phyloP scores from a whole-genome alignment of 371 early-diverging fungal genomes.

The Synchytrium microbalum region DNA sequence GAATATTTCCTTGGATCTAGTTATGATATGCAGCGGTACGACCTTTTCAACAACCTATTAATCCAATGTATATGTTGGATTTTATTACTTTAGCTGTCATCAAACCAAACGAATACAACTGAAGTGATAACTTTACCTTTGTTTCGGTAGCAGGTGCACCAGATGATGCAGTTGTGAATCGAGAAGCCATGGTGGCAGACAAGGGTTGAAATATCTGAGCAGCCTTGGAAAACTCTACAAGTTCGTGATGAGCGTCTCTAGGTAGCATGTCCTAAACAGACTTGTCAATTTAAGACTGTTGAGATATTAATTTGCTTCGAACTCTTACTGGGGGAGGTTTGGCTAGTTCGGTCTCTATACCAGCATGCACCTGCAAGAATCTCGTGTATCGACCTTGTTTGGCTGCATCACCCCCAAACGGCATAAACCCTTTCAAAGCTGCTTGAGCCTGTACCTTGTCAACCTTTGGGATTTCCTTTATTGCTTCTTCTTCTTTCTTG shows the following conservation, averaged over 20 bases:
- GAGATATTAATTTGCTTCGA: neutral
- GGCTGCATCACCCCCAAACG: slow-evolving; percentile 61
- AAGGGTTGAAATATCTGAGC: slow-evolving; percentile 74
- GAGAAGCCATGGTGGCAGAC: slow-evolving; percentile 64
- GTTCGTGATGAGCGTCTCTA: slow-evolving; percentile 56
- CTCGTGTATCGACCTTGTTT: slow-evolving; percentile 73
- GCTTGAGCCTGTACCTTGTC: slow-evolving; percentile 56
- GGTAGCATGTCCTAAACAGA: slow-evolving; percentile 28
- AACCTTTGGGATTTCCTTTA: slow-evolving; percentile 42
- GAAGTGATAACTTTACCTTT: neutral
- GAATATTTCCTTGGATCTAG: slow-evolving; percentile 53
- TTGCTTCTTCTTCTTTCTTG: slow-evolving; percentile 22
- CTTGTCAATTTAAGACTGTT: neutral
- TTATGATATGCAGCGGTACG: slow-evolving; percentile 62
- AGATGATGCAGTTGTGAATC: slow-evolving; percentile 61
- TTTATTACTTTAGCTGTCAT: neutral
- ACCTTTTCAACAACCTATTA: slow-evolving; percentile 50
- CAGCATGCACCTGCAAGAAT: slow-evolving; percentile 64
- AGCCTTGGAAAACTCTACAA: slow-evolving; percentile 72
- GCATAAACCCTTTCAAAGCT: slow-evolving; percentile 78
- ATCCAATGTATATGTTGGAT: neutral
- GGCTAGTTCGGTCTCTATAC: slow-evolving; percentile 17
- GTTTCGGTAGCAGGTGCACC: slow-evolving; percentile 9
- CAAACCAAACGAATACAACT: neutral
- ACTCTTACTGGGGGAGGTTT: slow-evolving; percentile 20